Evolutionary conservation across 169 alveolate species (phyloP).

Genomic region (Plasmodium fragile): DNA sequence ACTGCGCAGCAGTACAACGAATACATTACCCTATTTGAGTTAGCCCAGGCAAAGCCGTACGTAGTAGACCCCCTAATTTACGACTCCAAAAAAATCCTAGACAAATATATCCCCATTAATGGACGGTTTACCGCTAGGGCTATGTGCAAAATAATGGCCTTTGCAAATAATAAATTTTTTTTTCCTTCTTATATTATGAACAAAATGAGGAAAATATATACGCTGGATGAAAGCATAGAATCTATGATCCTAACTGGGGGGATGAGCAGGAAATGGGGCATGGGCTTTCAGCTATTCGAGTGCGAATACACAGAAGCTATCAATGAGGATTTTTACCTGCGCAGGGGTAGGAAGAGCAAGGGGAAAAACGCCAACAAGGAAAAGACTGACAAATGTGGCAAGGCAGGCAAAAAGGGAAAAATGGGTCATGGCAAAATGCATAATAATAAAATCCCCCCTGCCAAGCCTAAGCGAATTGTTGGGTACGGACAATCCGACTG

Average conservation of each 20-base stretch:
- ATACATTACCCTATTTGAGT: slow-evolving; percentile 75
- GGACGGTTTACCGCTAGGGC: slow-evolving; percentile 80
- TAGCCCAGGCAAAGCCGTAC: slow-evolving; percentile 74
- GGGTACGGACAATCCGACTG: slow-evolving; percentile 81
- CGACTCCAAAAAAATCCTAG: slow-evolving; percentile 78
- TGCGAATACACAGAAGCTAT: slow-evolving; percentile 68
- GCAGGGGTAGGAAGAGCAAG: neutral
- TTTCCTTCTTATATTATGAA: slow-evolving; percentile 66
- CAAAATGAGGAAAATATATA: slow-evolving; percentile 42
- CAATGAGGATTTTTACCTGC: slow-evolving; percentile 50
- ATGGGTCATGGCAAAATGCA: neutral
- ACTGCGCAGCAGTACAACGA: slow-evolving; percentile 45
- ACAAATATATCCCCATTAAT: slow-evolving; percentile 79
- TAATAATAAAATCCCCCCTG: neutral
- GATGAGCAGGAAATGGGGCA: slow-evolving; percentile 80
- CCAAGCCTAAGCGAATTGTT: slow-evolving; percentile 21
- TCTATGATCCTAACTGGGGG: slow-evolving; percentile 79
- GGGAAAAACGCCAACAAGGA: neutral
- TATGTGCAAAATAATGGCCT: slow-evolving; percentile 73
- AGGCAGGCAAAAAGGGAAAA: neutral
- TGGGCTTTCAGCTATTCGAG: slow-evolving; percentile 81
- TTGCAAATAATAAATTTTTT: slow-evolving; percentile 57
- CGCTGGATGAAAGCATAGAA: slow-evolving; percentile 76
- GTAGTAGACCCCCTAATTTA: slow-evolving; percentile 78
- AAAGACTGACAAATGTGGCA: neutral